Base-by-base conservation (phyloP, 192 early-diverging fungal species). In the Dispira parvispora region DNA sequence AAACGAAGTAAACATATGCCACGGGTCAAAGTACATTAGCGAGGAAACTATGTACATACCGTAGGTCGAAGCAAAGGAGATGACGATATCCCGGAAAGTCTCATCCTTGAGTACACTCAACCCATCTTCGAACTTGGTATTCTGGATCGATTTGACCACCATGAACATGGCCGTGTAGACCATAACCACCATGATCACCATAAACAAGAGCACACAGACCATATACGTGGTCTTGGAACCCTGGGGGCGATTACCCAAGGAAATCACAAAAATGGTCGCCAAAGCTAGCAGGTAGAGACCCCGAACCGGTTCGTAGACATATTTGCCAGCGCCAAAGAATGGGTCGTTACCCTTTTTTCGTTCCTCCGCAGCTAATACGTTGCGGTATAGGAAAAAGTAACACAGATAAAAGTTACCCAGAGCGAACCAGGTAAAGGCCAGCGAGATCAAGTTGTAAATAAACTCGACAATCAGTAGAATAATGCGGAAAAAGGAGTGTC, bases 211-310 rank as follows among this genome's bases (percentile, higher is more conserved):
- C 65, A 92, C 89, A 23, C 79, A 80, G 14, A 73, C 63, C 45
- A 80, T 80, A 63, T 91, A 94, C 28, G 92, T 78, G 50, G 75
- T 72, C 70, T 82, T 89, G 23, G 88, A 84, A 23, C 91, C 94
- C 71, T 97, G 91, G 53, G 96, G 96, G 45, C 93, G 81, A 72
- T 99, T 99, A 64, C 96, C 96, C 67, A 99, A 74, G 64, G 92
- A 85, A 21, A 87, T 77, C 49, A 98, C 87, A 71, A 98, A 88
- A 63, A 85, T 82, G 23, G 84, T 79, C 45, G 90, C 77, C 52
- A 97, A 73, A 42, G 90, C 76, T 50, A 88, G 63, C n/a, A 92
- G 67, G 67, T 96, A 96, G 38, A 91, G 69, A 62, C 79, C 70
- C 38, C 84, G 84, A 64, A 90, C 75, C 16, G 84, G 68, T 61